Evolutionary conservation across 371 early-diverging fungal species (phyloP), one percentile per base, ranked within the genome.

Genomic region (Rhizopus sp.): DNA sequence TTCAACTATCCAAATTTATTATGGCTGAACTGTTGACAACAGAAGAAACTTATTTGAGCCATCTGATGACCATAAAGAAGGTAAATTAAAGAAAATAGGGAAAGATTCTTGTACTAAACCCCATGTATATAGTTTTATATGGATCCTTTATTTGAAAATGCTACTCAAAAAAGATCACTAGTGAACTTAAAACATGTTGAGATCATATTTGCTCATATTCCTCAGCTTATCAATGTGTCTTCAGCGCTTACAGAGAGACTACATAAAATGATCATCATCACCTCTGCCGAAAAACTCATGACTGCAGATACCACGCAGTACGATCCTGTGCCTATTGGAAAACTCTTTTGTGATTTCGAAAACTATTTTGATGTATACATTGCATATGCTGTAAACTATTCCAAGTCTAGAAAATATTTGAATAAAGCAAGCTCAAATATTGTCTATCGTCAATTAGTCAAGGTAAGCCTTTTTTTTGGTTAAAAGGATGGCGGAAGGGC

Each of bases 131-230:
- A 73, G 74, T 57, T 60, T 13, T 73, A 71, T 35, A 71, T 71
- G 72, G 63, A 73, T 45, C 74, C 74, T 34, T 66, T 69, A n/a
- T 42, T 65, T 4, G 33, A 68, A 9, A 62, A 69, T 4, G 57
- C 74, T 8, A 45, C 39, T 12, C 32, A 51, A 32, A 55, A 44
- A 34, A 32, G 54, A 10, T 58, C 69, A 12, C 55, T 73, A 29
- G 55, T 70, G 10, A 70, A 68, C 48, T 44, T 53, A 8, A 64
- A 57, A 29, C 64, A 71, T 23, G 49, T 68, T 5, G 55, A 60
- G 17, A 59, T 57, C 46, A 73, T 75, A 23, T 75, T 73, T 68
- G 76, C 69, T 17, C 65, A 51, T 59, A 53, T 75, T 23, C 63
- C 70, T n/a, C 61, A 70, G 33, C 42, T 75, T 5, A 68, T 70